phyloP scores from a whole-genome alignment of 495 filamentous ascomycete genomes.

The Immersiella caudata region DNA sequence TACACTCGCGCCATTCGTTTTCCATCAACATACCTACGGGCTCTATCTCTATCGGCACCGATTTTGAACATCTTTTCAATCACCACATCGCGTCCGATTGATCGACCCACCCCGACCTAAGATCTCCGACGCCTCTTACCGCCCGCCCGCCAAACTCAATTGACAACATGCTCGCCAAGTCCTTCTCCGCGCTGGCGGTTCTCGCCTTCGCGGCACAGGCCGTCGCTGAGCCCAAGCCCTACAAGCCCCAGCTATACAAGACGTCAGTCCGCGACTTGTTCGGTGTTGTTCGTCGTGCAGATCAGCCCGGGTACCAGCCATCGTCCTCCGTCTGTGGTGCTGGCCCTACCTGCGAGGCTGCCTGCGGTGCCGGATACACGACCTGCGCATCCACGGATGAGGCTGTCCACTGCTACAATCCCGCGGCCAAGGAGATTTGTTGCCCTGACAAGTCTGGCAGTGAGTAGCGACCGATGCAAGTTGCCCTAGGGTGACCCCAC shows the following conservation, averaged over 20 bases:
- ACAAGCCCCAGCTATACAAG: conserved; percentile 42
- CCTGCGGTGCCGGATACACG: conserved; percentile 49
- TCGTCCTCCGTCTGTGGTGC: conserved; percentile 42
- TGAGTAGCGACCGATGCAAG: conserved; percentile 30
- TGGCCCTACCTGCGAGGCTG: conserved; percentile 50
- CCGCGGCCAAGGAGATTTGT: conserved; percentile 45
- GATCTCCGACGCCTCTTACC: not conserved
- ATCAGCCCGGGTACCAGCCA: conserved; percentile 45
- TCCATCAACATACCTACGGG: conserved; percentile 20
- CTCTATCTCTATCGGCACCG: not conserved
- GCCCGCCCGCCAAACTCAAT: conserved; percentile 13
- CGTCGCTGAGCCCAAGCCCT: conserved; percentile 47
- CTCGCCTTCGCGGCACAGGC: conserved; percentile 43
- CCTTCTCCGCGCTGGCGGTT: conserved; percentile 44
- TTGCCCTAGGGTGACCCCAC: not conserved
- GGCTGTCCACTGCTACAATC: conserved; percentile 51
- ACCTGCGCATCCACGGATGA: conserved; percentile 45
- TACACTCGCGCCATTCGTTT: conserved; percentile 42
- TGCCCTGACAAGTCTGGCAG: conserved; percentile 49
- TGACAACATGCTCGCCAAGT: conserved; percentile 43
- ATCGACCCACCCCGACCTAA: not conserved
- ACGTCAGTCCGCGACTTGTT: conserved; percentile 47
- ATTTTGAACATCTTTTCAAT: not conserved
- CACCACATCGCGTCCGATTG: conserved; percentile 5
- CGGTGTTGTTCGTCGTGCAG: conserved; percentile 41